Evolutionary conservation across 805 yeast species (phyloP).

Genomic region (Wickerhamomyces subpelliculosus): DNA sequence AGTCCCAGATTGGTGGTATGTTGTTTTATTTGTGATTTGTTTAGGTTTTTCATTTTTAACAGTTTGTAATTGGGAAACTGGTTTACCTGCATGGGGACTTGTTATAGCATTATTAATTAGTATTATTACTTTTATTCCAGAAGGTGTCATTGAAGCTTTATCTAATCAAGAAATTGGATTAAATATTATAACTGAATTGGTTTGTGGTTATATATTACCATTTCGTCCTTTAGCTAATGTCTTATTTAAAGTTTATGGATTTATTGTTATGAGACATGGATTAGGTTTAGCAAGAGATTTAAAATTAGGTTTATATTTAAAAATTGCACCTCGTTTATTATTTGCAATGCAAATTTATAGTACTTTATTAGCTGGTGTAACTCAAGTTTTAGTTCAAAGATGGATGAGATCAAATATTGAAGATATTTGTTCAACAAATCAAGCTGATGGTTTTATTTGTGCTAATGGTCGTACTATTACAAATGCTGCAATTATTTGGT

Average conservation of each 20-base stretch:
- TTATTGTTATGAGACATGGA: constrained; percentile 48
- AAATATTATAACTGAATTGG: constrained; percentile 51
- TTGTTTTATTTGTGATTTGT: constrained; percentile 18
- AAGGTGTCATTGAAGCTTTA: constrained; percentile 50
- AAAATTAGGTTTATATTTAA: constrained; percentile 51
- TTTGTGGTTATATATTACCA: constrained; percentile 56
- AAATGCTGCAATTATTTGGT: constrained; percentile 49
- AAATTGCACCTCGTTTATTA: constrained; percentile 49
- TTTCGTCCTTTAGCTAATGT: constrained; percentile 48
- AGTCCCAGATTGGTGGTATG: constrained; percentile 55
- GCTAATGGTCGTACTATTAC: constrained; percentile 36
- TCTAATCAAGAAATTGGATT: constrained; percentile 50
- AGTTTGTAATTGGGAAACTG: constrained; percentile 35
- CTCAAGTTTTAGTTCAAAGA: constrained; percentile 31
- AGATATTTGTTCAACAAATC: constrained; percentile 32
- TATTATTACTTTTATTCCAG: constrained; percentile 47
- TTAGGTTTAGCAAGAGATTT: constrained; percentile 42
- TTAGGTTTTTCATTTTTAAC: constrained; percentile 25
- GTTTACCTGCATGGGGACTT: constrained; percentile 60
- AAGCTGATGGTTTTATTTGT: constrained; percentile 37
- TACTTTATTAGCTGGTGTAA: constrained; percentile 32
- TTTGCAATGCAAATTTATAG: constrained; percentile 38
- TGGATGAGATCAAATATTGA: constrained; percentile 33
- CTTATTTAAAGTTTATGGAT: constrained; percentile 47
- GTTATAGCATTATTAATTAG: constrained; percentile 48